phyloP scores from a whole-genome alignment of 2,329 filamentous ascomycete genomes.

The Phialophora chinensis region DNA sequence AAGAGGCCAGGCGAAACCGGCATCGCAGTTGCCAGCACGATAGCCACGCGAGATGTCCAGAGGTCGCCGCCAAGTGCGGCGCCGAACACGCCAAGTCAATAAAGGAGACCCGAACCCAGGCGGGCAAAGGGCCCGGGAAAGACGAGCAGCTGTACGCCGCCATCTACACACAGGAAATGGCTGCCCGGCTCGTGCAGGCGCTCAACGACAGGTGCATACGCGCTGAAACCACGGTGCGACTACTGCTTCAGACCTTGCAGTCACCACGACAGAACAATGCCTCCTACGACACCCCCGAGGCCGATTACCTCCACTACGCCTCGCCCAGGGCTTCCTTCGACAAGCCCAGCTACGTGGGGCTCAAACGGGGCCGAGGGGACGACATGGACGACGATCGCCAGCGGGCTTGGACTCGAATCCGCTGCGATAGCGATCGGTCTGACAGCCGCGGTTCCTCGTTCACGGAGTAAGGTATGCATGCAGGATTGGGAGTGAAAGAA shows the following conservation, averaged over 20 bases:
- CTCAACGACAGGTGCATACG: conserved; percentile 28
- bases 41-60: conserved; percentile 25
- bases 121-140: conserved; percentile 34
- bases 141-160: conserved; percentile 35
- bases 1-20: conserved; percentile 29
- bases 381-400: not conserved
- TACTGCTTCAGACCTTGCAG: conserved; percentile 18
- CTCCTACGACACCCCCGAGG: not conserved
- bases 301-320: not conserved
- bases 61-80: conserved; percentile 23
- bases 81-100: conserved; percentile 16
- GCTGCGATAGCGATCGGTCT: not conserved
- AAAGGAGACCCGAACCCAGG: conserved; percentile 23
- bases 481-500: not conserved
- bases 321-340: not conserved
- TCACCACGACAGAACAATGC: not conserved
- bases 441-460: not conserved
- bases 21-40: conserved; percentile 32
- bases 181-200: conserved; percentile 28
- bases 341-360: conserved; percentile 8
- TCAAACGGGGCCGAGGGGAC: conserved; percentile 3
- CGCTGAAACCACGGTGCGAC: conserved; percentile 17
- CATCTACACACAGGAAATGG: conserved; percentile 30
- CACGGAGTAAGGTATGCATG: not conserved
- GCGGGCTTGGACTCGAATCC: not conserved